A percentile compares a stretch with the other conserved stretches of the same genome.
Conservation (phyloP, 1,284 basidiomycete genomes). For the Ustilago hordei region DNA sequence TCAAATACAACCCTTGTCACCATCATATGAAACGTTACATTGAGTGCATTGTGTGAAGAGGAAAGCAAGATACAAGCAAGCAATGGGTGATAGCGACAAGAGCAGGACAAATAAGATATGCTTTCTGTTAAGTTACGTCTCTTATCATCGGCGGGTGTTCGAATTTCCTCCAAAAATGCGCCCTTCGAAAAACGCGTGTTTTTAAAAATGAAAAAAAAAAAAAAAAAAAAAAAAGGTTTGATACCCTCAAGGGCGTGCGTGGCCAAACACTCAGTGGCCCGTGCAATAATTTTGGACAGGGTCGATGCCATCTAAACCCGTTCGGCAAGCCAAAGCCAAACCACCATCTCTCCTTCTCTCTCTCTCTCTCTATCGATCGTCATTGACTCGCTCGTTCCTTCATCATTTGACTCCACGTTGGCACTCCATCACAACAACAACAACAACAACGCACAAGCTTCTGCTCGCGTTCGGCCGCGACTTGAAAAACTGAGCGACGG, state of each 20-base stretch:
- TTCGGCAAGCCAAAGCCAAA: background rate
- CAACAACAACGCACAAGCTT: background rate
- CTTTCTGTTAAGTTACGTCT: too few relatives aligned
- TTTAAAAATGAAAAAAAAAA: too few relatives aligned
- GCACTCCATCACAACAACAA: background rate
- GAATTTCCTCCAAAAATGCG: too few relatives aligned
- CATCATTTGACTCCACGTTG: background rate
- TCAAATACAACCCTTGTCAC: too few relatives aligned
- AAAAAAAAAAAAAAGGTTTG: too few relatives aligned
- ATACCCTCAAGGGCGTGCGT: background rate
- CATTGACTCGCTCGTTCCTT: background rate
- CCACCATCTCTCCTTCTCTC: background rate
- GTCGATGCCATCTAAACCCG: conserved; percentile 4
- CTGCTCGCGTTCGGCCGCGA: background rate
- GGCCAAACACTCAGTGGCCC: background rate
- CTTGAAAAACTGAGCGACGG: background rate
- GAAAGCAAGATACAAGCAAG: too few relatives aligned
- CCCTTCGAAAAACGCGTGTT: too few relatives aligned
- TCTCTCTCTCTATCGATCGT: background rate
- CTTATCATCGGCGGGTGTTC: too few relatives aligned
- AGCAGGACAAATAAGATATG: too few relatives aligned
- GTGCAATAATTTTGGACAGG: conserved; percentile 9
- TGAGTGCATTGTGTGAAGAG: too few relatives aligned
- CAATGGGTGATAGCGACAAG: too few relatives aligned
- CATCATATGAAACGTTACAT: too few relatives aligned